Percentiles rank a stretch among this genome's conserved stretches.
Conservation (phyloP, 75 land plant genomes). For the Isoetes taiwanensis region DNA sequence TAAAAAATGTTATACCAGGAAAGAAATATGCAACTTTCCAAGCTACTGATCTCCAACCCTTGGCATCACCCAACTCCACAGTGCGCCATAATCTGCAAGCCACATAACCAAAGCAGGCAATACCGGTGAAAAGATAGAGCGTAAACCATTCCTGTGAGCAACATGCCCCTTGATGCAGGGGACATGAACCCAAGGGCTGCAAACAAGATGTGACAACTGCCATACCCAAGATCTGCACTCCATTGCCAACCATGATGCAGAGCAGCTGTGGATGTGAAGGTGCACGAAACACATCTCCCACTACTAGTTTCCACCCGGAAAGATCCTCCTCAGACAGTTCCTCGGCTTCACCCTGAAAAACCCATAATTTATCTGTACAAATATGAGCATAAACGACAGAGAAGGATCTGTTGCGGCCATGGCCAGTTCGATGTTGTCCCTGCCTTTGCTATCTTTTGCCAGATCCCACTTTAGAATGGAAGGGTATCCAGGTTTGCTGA, state of each 20-base stretch:
- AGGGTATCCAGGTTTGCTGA: too few species aligned
- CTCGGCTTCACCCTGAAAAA: too few species aligned
- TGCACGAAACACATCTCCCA: constrained; percentile 75
- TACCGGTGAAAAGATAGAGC: constrained; percentile 66
- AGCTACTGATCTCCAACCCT: constrained; percentile 66
- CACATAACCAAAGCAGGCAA: constrained; percentile 62
- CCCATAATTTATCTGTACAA: too few species aligned
- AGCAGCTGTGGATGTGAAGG: constrained; percentile 45
- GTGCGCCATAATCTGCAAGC: constrained; percentile 73
- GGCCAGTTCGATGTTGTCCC: too few species aligned
- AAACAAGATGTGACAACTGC: constrained; percentile 72
- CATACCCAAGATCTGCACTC: constrained; percentile 81
- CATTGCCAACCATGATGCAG: constrained; percentile 77
- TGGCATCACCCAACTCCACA: constrained; percentile 35
- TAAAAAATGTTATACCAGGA: constrained; percentile 60
- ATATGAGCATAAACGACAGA: too few species aligned
- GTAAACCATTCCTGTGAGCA: constrained; percentile 77
- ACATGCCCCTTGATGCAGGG: constrained; percentile 83
- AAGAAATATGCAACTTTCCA: constrained; percentile 83
- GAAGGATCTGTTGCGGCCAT: too few species aligned
- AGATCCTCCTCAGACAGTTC: constrained; percentile 89
- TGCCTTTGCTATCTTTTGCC: too few species aligned
- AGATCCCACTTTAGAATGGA: too few species aligned
- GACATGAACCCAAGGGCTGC: constrained; percentile 94
- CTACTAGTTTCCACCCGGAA: constrained; percentile 91